A percentile compares a stretch with the other conserved stretches of the same genome.
Evolutionary conservation across 805 yeast species (phyloP).

Genomic region (Wickerhamiella lipophila): DNA sequence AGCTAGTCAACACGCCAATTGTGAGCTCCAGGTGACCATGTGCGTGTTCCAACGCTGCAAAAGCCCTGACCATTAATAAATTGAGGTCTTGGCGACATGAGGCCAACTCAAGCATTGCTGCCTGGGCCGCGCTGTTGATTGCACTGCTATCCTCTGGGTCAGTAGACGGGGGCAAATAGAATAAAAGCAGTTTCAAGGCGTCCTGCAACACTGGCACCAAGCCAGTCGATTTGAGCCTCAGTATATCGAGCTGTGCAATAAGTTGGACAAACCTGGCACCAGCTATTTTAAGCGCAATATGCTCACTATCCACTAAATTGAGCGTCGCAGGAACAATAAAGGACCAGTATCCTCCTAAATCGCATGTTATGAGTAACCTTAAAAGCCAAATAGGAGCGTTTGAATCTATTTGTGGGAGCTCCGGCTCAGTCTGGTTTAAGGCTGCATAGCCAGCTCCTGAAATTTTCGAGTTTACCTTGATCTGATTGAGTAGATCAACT

Average conservation of each 20-base stretch:
- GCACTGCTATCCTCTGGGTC: conserved; percentile 15
- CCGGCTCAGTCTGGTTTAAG: neutral
- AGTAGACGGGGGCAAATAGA: conserved; percentile 27
- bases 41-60: conserved; percentile 22
- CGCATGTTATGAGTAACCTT: conserved; percentile 8
- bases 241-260: conserved; percentile 13
- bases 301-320: conserved; percentile 24
- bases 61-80: conserved; percentile 23
- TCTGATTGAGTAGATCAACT: neutral
- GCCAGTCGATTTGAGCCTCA: conserved; percentile 19
- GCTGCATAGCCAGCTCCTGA: conserved; percentile 2
- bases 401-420: neutral
- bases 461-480: neutral
- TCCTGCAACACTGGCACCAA: conserved; percentile 24
- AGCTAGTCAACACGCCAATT: conserved; percentile 13
- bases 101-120: conserved; percentile 35
- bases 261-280: conserved; percentile 19
- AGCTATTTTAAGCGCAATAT: conserved; percentile 18
- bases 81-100: conserved; percentile 12
- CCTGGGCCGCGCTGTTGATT: conserved; percentile 29
- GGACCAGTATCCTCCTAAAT: conserved; percentile 22
- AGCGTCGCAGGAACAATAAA: conserved; percentile 25
- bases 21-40: conserved; percentile 20
- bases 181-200: conserved; percentile 22
- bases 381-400: conserved; percentile 15